Evolutionary conservation across 2,329 filamentous ascomycete genomes (phyloP).

Genomic region (Fusarium haematococcum): DNA sequence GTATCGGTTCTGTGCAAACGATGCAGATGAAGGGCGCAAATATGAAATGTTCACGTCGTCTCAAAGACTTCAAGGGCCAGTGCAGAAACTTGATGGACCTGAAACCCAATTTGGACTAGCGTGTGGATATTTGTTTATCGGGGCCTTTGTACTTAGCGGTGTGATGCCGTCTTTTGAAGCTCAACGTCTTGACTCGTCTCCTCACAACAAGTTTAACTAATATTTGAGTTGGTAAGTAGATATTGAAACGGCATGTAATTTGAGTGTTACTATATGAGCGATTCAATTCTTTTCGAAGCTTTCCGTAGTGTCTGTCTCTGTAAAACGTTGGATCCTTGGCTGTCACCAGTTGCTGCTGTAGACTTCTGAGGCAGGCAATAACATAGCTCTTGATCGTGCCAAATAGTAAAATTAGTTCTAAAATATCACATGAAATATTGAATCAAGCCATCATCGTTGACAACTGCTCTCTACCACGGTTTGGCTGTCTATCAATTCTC

Average conservation of each 20-base stretch:
- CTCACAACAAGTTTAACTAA: neutral
- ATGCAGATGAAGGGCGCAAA: constrained; percentile 9
- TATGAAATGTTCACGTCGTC: constrained; percentile 29
- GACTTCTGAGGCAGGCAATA: neutral
- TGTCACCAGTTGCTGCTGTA: no score
- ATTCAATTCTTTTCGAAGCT: neutral
- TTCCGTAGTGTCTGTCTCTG: neutral
- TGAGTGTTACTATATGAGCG: neutral
- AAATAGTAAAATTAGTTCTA: neutral
- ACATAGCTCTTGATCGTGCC: neutral
- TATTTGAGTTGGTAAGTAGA: neutral
- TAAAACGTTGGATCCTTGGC: neutral
- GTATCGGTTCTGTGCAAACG: neutral
- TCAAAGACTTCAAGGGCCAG: constrained; percentile 30
- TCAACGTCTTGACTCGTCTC: neutral
- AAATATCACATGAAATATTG: neutral
- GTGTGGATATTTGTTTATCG: constrained; percentile 14
- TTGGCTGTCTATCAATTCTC: neutral
- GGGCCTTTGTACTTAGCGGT: constrained; percentile 14
- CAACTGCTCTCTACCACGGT: neutral
- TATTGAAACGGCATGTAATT: neutral
- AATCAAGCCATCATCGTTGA: neutral
- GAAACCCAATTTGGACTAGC: constrained; percentile 31
- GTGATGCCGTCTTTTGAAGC: neutral
- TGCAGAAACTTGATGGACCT: constrained; percentile 35